A percentile compares a stretch with the other conserved stretches of the same genome.
Conservation (phyloP, 139 green algal genomes). For the Tetraselmis chui region DNA sequence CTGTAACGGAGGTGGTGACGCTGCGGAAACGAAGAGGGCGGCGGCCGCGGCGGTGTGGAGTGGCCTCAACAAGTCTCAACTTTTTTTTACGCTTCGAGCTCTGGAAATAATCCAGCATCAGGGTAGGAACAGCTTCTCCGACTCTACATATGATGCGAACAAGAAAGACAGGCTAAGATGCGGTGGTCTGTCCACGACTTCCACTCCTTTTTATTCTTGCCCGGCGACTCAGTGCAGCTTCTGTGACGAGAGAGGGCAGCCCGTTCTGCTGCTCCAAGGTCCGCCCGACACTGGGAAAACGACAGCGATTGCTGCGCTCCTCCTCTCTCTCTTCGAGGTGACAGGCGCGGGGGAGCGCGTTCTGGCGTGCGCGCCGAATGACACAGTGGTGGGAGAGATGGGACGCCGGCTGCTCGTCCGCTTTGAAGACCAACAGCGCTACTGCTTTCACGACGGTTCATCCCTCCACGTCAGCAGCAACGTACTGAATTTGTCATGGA, state of each 20-base stretch:
- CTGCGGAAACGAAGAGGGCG: no score
- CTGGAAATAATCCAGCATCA: no score
- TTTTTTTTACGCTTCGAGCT: no score
- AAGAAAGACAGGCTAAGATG: background rate
- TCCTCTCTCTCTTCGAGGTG: background rate
- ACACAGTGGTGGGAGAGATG: background rate
- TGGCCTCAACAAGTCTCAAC: no score
- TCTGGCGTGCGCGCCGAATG: background rate
- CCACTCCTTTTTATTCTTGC: background rate
- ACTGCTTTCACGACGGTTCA: background rate
- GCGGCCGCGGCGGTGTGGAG: no score
- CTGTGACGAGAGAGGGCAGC: background rate
- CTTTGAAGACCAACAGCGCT: background rate
- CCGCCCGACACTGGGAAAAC: background rate
- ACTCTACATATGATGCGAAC: background rate
- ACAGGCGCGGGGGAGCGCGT: background rate
- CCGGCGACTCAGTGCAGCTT: background rate
- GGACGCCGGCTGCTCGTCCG: background rate
- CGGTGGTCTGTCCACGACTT: background rate
- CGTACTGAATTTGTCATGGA: background rate
- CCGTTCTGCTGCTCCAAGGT: background rate
- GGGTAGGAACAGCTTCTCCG: no score
- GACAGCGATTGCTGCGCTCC: background rate
- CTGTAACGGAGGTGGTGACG: no score
- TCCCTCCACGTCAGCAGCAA: background rate